A percentile compares a stretch with the other conserved stretches of the same genome.
phyloP scores from a whole-genome alignment of 192 early-diverging fungal genomes.

The Phycomyces blakesleeanus region DNA sequence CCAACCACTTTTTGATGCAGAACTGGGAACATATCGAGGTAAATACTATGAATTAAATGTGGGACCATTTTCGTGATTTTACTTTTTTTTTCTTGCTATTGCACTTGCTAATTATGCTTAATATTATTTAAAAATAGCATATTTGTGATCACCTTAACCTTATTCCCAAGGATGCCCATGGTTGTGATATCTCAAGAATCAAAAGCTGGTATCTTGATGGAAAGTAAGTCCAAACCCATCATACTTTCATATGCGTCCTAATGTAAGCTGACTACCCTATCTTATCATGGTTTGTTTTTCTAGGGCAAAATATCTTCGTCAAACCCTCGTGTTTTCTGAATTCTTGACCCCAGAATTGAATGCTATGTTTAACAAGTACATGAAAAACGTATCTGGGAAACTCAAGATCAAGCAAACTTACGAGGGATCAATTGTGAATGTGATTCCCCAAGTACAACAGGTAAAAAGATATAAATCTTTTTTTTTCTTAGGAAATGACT shows the following conservation, averaged over 20 bases:
- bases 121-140: constrained; percentile 40
- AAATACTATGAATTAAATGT: neutral
- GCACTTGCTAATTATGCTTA: neutral
- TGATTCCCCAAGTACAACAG: constrained; percentile 77
- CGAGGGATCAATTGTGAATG: constrained; percentile 72
- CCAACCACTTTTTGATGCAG: constrained; percentile 90
- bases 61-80: neutral
- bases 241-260: neutral
- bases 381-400: constrained; percentile 64
- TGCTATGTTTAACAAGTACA: constrained; percentile 71
- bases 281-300: neutral
- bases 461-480: no score
- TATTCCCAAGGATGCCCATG: constrained; percentile 88
- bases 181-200: constrained; percentile 93
- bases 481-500: no score
- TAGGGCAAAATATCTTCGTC: constrained; percentile 79
- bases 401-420: constrained; percentile 61
- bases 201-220: constrained; percentile 85
- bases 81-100: neutral
- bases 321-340: constrained; percentile 81
- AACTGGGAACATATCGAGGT: constrained; percentile 96
- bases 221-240: constrained; percentile 30
- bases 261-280: neutral
- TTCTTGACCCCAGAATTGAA: constrained; percentile 91
- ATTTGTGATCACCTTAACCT: constrained; percentile 81